phyloP scores from a whole-genome alignment of 2,329 filamentous ascomycete genomes.

The Fusarium fujikuroi region DNA sequence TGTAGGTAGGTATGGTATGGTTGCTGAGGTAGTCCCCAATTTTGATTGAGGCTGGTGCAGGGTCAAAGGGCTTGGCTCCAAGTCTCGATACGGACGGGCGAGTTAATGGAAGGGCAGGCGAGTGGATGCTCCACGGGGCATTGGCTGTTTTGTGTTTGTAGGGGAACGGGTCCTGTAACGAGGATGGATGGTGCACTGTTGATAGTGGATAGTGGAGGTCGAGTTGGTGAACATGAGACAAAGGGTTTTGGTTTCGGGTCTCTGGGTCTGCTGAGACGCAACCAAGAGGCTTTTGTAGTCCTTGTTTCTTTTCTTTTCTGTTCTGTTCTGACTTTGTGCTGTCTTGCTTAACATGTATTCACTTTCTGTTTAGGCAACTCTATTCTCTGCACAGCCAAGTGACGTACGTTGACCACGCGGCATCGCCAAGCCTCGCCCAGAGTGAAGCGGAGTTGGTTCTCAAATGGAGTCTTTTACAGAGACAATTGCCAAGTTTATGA shows the following conservation, averaged over 20 bases:
- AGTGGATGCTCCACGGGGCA: slow-evolving; percentile 30
- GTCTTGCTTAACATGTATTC: not conserved
- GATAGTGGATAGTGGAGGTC: not conserved
- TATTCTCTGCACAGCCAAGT: slow-evolving; percentile 29
- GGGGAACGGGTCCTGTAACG: slow-evolving; percentile 26
- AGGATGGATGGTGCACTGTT: slow-evolving; percentile 19
- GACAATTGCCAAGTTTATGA: slow-evolving; percentile 15
- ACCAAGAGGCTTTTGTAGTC: slow-evolving; percentile 7
- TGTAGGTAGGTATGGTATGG: slow-evolving; percentile 16
- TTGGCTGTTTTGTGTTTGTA: slow-evolving; percentile 33
- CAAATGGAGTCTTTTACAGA: slow-evolving; percentile 5
- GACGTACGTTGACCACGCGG: slow-evolving; percentile 38
- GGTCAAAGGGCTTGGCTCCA: slow-evolving; percentile 33
- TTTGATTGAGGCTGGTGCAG: slow-evolving; percentile 45
- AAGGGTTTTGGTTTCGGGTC: slow-evolving; percentile 7
- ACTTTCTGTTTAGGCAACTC: slow-evolving; percentile 19
- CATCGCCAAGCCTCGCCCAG: slow-evolving; percentile 34
- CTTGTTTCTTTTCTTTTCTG: not conserved
- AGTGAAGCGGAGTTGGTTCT: slow-evolving; percentile 21
- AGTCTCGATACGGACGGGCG: slow-evolving; percentile 24
- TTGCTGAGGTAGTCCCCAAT: slow-evolving; percentile 40
- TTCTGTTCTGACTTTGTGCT: slow-evolving; percentile 3
- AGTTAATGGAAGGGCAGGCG: not conserved
- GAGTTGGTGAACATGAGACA: slow-evolving; percentile 7
- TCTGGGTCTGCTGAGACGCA: slow-evolving; percentile 6